These are phyloP conservation scores for Fistulinella cinereoalba DNA, from an alignment of 1,284 basidiomycete species.

Conservation along the genomic window DNA sequence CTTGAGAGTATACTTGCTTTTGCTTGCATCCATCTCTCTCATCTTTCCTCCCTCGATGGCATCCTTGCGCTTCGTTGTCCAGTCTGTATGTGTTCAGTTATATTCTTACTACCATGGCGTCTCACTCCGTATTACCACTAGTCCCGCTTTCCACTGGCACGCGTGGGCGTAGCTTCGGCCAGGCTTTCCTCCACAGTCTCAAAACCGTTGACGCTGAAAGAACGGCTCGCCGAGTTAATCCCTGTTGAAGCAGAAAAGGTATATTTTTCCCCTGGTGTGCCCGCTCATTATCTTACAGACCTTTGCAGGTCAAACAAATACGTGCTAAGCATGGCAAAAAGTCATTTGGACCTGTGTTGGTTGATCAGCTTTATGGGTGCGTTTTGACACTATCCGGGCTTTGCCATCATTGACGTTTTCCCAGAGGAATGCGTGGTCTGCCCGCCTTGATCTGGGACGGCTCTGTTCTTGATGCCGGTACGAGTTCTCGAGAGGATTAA, in stretches of 20 bases:
- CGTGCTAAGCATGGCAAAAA: constrained; percentile 86
- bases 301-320: constrained; percentile 71
- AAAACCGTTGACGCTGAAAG: constrained; percentile 80
- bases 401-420: constrained; percentile 16
- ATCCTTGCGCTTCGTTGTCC: constrained; percentile 42
- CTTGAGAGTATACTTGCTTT: constrained; percentile 8
- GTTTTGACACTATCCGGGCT: constrained; percentile 22
- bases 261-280: constrained; percentile 16
- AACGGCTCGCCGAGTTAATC: constrained; percentile 88
- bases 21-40: constrained; percentile 3
- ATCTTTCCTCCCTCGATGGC: constrained; percentile 20
- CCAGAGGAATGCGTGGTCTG: constrained; percentile 91
- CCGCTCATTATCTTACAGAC: constrained; percentile 6
- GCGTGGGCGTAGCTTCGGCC: constrained; percentile 45
- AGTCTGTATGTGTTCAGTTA: constrained; percentile 42
- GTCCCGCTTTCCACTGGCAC: constrained; percentile 48
- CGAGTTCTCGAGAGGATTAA: too few relatives aligned
- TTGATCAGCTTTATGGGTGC: constrained; percentile 88
- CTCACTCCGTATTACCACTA: constrained; percentile 23
- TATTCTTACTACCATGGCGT: not conserved
- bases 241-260: constrained; percentile 87
- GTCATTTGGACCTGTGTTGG: constrained; percentile 84
- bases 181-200: constrained; percentile 65
- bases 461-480: constrained; percentile 89
- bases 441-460: constrained; percentile 92